Evolutionary conservation across 2,329 filamentous ascomycete genomes (phyloP), one percentile per base, ranked within the genome.

Genomic region (Fusarium continuum): DNA sequence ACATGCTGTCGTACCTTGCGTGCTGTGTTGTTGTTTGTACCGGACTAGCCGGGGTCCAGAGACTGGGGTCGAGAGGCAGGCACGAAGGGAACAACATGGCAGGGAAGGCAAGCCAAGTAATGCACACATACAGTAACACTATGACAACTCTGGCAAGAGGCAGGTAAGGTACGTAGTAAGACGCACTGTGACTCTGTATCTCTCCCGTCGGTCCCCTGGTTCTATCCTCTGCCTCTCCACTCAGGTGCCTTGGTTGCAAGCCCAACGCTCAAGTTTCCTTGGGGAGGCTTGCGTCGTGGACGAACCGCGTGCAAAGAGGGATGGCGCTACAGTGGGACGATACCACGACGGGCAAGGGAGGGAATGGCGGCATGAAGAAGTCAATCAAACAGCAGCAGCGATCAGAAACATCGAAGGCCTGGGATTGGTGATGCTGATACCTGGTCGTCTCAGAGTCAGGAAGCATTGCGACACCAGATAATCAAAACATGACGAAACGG

Each of bases 241-340:
- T 52, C 26, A 44, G 36, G 28, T 49, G 50, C 50, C 40, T 61
- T 51, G 52, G 20, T 55, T 45, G 41, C 34, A 28, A 54, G 51
- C 17, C 41, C 52, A 58, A 61, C 56, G 48, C 52, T 32, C 46
- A 19, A 48, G 28, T 22, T 23, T 35, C 28, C 32, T 45, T 32
- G 40, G 44, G 56, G 54, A 60, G 58, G 58, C 57, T 61, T 60
- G 55, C 38, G 35, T 48, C 41, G 52, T 53, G 47, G 52, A 46
- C 35, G 56, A 60, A 60, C 56, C 57, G 62, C 58, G 43, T 40
- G 47, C 44, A 39, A 51, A 44, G 62, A 45, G 36, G 58, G 61
- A 65, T 70, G 68, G 66, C 68, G 68, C 64, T 70, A 69, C 61
- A 22, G 55, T 70, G 68, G 64, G 53, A 55, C 66, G 68, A 70